A percentile compares a stretch with the other conserved stretches of the same genome.
phyloP scores from a whole-genome alignment of 1,284 basidiomycete species.

The Gastroboletus turbinatus region DNA sequence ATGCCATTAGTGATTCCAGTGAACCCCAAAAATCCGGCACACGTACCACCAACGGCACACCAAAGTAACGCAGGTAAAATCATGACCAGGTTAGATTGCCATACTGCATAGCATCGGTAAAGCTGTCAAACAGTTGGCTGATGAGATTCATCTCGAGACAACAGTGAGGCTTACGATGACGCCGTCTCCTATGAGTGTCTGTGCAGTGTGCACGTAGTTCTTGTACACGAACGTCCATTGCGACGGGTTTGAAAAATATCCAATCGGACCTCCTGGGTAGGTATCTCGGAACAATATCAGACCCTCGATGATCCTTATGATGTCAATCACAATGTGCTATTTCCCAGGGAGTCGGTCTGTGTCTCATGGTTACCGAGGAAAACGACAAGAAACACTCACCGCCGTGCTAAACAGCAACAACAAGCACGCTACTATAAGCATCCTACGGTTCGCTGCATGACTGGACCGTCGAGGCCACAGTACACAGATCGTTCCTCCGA shows the following conservation, averaged over 20 bases:
- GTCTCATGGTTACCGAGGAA: not conserved
- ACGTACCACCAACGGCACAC: slow-evolving; percentile 5
- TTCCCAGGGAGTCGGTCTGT: too few relatives aligned
- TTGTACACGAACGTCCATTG: slow-evolving; percentile 29
- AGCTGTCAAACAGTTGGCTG: slow-evolving; percentile 1
- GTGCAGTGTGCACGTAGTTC: slow-evolving; percentile 25
- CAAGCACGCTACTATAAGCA: too few relatives aligned
- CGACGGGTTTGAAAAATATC: slow-evolving; percentile 24
- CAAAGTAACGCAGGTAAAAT: slow-evolving; percentile 12
- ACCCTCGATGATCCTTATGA: not conserved
- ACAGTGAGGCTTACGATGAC: slow-evolving; percentile 8
- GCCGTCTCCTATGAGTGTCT: slow-evolving; percentile 33
- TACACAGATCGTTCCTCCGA: too few relatives aligned
- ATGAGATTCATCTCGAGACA: not conserved
- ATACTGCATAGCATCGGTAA: slow-evolving; percentile 12
- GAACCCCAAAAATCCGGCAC: not conserved
- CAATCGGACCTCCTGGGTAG: slow-evolving; percentile 3
- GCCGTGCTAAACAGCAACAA: too few relatives aligned
- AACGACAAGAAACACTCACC: not conserved
- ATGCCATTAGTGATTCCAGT: not conserved
- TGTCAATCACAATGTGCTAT: too few relatives aligned
- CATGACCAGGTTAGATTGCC: slow-evolving; percentile 10
- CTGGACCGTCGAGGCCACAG: too few relatives aligned
- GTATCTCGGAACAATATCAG: slow-evolving; percentile 2
- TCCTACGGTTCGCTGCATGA: too few relatives aligned